Evolutionary conservation across 2,329 filamentous ascomycete genomes (phyloP).

Genomic region (Monosporascus cannonballus): DNA sequence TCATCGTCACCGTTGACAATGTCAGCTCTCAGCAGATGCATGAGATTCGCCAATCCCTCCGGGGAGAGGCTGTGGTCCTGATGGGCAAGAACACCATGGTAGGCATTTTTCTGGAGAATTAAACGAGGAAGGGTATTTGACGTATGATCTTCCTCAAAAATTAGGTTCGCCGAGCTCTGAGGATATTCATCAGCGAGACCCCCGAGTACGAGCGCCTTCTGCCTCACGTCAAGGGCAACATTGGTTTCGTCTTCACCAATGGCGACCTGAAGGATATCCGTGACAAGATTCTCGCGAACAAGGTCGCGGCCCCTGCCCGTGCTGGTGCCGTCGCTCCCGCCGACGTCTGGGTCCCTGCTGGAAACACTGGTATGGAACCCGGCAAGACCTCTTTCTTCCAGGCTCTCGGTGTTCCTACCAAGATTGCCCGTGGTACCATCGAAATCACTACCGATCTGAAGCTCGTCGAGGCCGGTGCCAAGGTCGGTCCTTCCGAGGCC

Average conservation of each 20-base stretch:
- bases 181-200: slow-evolving; percentile 83
- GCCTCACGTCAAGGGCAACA: slow-evolving; percentile 92
- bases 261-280: slow-evolving; percentile 84
- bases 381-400: slow-evolving; percentile 99
- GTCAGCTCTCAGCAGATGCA: slow-evolving; percentile 99
- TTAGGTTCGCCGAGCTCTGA: slow-evolving; percentile 91
- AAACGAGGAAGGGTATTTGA: not conserved
- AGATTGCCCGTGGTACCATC: slow-evolving; percentile 99
- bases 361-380: slow-evolving; percentile 99
- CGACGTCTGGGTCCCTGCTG: slow-evolving; percentile 93
- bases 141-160: slow-evolving; percentile 1
- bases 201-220: slow-evolving; percentile 98
- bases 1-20: slow-evolving; percentile 98
- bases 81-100: slow-evolving; percentile 99
- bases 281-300: slow-evolving; percentile 93
- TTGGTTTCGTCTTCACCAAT: slow-evolving; percentile 99
- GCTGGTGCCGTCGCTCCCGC: slow-evolving; percentile 90
- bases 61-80: slow-evolving; percentile 87
- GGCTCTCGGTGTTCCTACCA: slow-evolving; percentile 99
- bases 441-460: slow-evolving; percentile 98
- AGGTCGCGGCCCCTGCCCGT: slow-evolving; percentile 95
- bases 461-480: slow-evolving; percentile 86
- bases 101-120: slow-evolving; percentile 24
- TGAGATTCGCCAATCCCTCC: slow-evolving; percentile 93
- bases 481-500: slow-evolving; percentile 98